Base-by-base conservation (phyloP, 2,329 filamentous ascomycete genomes). In the Calonectria pseudoturangicola region DNA sequence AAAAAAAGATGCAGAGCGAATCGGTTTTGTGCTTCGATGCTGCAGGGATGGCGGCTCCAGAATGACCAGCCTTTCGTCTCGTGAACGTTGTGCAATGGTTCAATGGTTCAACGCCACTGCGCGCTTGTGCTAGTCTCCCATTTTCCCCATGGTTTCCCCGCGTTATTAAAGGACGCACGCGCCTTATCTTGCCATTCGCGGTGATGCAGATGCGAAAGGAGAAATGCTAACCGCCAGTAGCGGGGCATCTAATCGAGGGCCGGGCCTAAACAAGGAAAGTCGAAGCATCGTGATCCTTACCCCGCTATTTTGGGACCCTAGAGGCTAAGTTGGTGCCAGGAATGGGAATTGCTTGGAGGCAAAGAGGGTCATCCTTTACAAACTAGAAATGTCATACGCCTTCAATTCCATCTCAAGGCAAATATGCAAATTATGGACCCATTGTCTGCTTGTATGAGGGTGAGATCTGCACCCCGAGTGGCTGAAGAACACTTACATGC, bases 101-200 rank as follows among this genome's bases (percentile, higher is more conserved):
- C 10, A 12, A 36, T 36, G 33, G 33, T 45, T 45, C 43, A 45
- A 45, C 43, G 16, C 16, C 43, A n/a, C 43, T 45, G 9, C 16
- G 16, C 4, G 43, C 43, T 45, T 45, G 43, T 45, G 43, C 43
- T 45, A 50, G 18, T 4, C 21, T 28, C 21, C 47, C 47, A 50
- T 25, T 15, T 50, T 28, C 47, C 25, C 47, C 47, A 50, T n/a
- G 47, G 47, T 27, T 50, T 50, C 47, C 47, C 25, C 47, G 47
- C 47, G 47, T 50, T 28, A 28, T 28, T 13, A 50, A n/a, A 50
- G 47, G 5, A 21, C 25, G 47, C 16, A n/a, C 43, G 16, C 43
- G 43, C 43, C 18, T 45, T 45, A 36, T 36, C 33, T 45, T 45
- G n/a, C 43, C 43, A 45, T 45, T 45, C 43, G 43, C 16, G 43